Base-by-base conservation (phyloP, 805 yeast species). In the Candida piceae region DNA sequence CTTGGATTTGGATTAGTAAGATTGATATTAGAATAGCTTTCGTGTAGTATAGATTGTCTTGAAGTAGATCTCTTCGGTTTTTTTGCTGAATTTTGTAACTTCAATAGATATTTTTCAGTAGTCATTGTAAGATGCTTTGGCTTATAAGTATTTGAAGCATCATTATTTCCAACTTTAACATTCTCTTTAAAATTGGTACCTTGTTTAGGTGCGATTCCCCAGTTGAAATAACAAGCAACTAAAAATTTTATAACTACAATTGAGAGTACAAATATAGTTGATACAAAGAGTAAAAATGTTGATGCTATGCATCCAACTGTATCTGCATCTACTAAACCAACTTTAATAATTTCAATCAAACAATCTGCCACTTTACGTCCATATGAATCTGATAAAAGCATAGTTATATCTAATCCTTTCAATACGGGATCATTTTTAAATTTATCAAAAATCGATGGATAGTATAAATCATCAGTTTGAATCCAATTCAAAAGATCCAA, bases 251-350 rank as follows among this genome's bases (percentile, higher is more conserved):
- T 69, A 35, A 80, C 53, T 17, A 88, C 95, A 36, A 93, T 76
- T 2, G 94, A 73, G 40, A 93, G 67, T 50, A 93, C 89, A 56
- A 93, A 87, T 8, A 84, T 80, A 52, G 93, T 70, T 1, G 97
- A 84, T 6, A 83, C 72, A 49, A 78, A 76, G 42, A 93, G 71
- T 1, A 93, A 96, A 27, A 89, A 78, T 37, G 78, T 66, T 0
- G 97, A 87, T 0, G 96, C 95, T 53, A 93, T 79, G 64, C 98
- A 93, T 5, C 98, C 98, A 52, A 93, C 78, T 6, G 95, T 79
- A 26, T 84, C 85, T 2, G 89, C 77, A 55, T 93, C 97, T 29
- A 93, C 76, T 33, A 77, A 79, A 16, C 98, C 38, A 12, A 90
- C 95, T 60, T 83, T 86, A 35, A 84, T 69, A 36, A 87, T 84